Conservation (phyloP, 1,284 basidiomycete species). For the Apiotrichum gracile region DNA sequence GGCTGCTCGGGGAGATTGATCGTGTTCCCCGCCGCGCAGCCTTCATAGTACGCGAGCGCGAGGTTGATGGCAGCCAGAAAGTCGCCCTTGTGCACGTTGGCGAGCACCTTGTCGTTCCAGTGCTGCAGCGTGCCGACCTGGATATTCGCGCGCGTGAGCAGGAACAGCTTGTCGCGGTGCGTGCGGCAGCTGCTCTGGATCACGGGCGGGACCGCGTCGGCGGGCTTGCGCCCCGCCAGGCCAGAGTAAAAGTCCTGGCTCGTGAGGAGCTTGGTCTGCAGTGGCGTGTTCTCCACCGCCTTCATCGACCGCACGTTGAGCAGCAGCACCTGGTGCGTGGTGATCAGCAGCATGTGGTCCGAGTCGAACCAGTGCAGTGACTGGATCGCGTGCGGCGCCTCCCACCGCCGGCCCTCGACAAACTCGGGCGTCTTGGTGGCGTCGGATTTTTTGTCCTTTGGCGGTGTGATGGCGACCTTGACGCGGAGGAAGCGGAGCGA, state of each 20-base stretch:
- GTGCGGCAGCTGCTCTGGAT: conserved; percentile 68
- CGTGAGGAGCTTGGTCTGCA: conserved; percentile 38
- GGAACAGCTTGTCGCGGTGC: conserved; percentile 86
- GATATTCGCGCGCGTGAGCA: conserved; percentile 59
- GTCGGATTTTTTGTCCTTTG: conserved; percentile 7
- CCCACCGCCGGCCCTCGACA: conserved; percentile 40
- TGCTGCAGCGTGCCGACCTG: conserved; percentile 81
- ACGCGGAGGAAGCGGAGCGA: conserved; percentile 61
- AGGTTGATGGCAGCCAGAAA: conserved; percentile 87
- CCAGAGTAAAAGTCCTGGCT: conserved; percentile 33
- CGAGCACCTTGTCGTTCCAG: conserved; percentile 90
- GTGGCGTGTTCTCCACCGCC: conserved; percentile 37
- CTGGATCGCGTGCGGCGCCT: conserved; percentile 41
- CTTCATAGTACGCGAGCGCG: conserved; percentile 76
- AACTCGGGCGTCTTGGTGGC: conserved; percentile 32
- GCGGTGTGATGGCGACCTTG: conserved; percentile 2
- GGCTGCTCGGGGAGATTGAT: conserved; percentile 74
- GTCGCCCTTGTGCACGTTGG: conserved; percentile 76
- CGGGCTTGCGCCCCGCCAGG: conserved; percentile 9
- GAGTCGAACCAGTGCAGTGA: conserved; percentile 51
- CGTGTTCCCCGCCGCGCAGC: conserved; percentile 72
- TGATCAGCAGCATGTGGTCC: conserved; percentile 52
- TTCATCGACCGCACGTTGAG: conserved; percentile 57
- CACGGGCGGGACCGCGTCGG: conserved; percentile 9
- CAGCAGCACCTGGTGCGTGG: conserved; percentile 58